A percentile compares a stretch with the other conserved stretches of the same genome.
phyloP scores from a whole-genome alignment of 768 basidiomycete species.

The Kwoniella pini region DNA sequence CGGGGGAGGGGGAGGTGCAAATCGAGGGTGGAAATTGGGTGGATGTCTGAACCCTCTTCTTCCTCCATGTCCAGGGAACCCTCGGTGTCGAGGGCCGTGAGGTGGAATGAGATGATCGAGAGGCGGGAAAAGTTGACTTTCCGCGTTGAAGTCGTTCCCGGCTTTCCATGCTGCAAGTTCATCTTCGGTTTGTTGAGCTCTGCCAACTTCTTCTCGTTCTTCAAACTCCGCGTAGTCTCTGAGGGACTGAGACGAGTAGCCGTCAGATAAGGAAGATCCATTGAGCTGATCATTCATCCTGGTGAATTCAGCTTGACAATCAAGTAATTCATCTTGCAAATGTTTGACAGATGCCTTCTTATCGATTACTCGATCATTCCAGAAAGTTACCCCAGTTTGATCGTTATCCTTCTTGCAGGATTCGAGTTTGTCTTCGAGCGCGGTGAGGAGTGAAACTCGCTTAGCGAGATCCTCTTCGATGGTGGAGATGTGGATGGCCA shows the following conservation, averaged over 20 bases:
- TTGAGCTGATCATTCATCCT: slow-evolving; percentile 30
- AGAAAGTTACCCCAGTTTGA: slow-evolving; percentile 33
- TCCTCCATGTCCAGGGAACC: slow-evolving; percentile 4
- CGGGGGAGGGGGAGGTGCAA: slow-evolving; percentile 9
- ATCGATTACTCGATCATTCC: slow-evolving; percentile 37
- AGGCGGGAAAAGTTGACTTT: slow-evolving; percentile 40
- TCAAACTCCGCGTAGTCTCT: slow-evolving; percentile 27
- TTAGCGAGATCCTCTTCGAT: slow-evolving; percentile 29
- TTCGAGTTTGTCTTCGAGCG: slow-evolving; percentile 37
- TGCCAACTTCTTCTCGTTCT: slow-evolving; percentile 27
- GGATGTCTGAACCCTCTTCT: slow-evolving; percentile 7
- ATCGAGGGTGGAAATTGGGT: not conserved
- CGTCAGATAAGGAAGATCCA: not conserved
- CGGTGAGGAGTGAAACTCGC: slow-evolving; percentile 27
- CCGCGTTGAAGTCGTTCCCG: slow-evolving; percentile 27
- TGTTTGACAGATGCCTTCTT: slow-evolving; percentile 29
- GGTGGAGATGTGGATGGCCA: slow-evolving; percentile 20
- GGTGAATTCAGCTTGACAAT: slow-evolving; percentile 23
- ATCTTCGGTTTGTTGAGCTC: slow-evolving; percentile 34
- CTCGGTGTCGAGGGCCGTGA: slow-evolving; percentile 1
- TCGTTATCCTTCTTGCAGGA: slow-evolving; percentile 25
- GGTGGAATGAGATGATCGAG: slow-evolving; percentile 35
- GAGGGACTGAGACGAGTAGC: slow-evolving; percentile 15
- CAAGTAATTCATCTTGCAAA: slow-evolving; percentile 17
- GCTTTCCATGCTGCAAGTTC: slow-evolving; percentile 44